phyloP scores from a whole-genome alignment of 108 stramenopile species.

The Bacterosira constricta region DNA sequence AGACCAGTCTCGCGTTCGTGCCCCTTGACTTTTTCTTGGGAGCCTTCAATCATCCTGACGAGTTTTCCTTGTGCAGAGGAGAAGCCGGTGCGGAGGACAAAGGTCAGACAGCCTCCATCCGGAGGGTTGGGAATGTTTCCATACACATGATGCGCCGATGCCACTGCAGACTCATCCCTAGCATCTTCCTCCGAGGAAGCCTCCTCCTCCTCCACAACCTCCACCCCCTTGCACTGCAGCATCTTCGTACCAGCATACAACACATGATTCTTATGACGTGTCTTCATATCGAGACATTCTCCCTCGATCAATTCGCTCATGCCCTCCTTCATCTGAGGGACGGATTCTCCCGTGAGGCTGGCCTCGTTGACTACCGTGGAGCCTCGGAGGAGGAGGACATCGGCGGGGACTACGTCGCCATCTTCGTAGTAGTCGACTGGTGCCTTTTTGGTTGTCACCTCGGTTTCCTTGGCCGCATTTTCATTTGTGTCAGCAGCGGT shows the following conservation, averaged over 20 bases:
- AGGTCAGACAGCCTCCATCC: conserved; percentile 90
- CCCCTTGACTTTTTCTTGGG: conserved; percentile 95
- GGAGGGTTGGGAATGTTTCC: conserved; percentile 75
- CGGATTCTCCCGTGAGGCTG: conserved; percentile 93
- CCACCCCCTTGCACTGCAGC: conserved; percentile 83
- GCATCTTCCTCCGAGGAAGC: conserved; percentile 46
- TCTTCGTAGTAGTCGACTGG: conserved; percentile 42
- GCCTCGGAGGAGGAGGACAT: conserved; percentile 87
- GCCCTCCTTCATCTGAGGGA: conserved; percentile 98
- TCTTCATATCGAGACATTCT: conserved; percentile 77
- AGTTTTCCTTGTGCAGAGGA: conserved; percentile 97
- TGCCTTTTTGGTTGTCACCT: conserved; percentile 41
- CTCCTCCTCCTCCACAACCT: conserved; percentile 50
- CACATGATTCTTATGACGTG: conserved; percentile 89
- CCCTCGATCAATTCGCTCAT: conserved; percentile 64
- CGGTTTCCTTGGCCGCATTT: conserved; percentile 9
- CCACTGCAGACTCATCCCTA: not conserved
- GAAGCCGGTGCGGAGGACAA: conserved; percentile 96
- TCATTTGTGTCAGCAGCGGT: conserved; percentile 7
- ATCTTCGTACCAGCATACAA: conserved; percentile 96
- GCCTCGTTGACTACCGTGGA: conserved; percentile 95
- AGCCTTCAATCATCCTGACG: conserved; percentile 98
- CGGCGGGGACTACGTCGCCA: conserved; percentile 94
- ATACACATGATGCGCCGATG: conserved; percentile 21
- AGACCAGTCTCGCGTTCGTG: conserved; percentile 92